Evolutionary conservation across 116 monocot species (phyloP).

Genomic region (Posidonia oceanica): DNA sequence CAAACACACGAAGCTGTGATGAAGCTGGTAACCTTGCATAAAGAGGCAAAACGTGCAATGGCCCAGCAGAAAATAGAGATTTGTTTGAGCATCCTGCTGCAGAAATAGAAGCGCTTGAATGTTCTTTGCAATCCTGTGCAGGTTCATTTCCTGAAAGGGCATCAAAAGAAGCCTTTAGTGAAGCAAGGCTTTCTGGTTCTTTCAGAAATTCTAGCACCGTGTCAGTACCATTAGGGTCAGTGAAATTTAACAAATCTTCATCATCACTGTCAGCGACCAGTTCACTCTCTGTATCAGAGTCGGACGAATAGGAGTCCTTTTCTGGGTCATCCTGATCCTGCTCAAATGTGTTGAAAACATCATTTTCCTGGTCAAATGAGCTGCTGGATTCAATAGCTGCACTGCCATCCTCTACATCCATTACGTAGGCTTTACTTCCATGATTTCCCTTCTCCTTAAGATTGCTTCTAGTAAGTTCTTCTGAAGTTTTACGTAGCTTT

Average conservation of each 20-base stretch:
- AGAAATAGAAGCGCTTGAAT: conserved; percentile 8
- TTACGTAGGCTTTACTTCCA: conserved; percentile 13
- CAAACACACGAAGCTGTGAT: conserved; percentile 74
- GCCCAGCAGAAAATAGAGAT: conserved; percentile 10
- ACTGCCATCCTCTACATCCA: conserved; percentile 30
- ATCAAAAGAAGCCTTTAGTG: conserved; percentile 77
- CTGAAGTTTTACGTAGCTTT: conserved; percentile 52
- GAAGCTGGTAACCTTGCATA: conserved; percentile 93
- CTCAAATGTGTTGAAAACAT: conserved; percentile 46
- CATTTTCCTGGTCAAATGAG: conserved; percentile 20
- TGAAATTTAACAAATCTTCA: conserved; percentile 19
- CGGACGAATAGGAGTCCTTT: conserved; percentile 26
- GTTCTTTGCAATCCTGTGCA: conserved; percentile 4
- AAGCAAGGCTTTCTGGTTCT: conserved; percentile 41
- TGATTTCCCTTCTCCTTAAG: conserved; percentile 8
- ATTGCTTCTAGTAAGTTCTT: conserved; percentile 11
- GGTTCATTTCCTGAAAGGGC: conserved; percentile 30
- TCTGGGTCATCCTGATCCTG: conserved; percentile 30
- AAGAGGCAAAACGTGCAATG: conserved; percentile 70
- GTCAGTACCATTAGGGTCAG: conserved; percentile 16
- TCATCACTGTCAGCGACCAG: conserved; percentile 28
- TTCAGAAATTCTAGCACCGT: conserved; percentile 34
- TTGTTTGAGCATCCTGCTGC: conserved; percentile 8
- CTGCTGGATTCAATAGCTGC: conserved; percentile 43
- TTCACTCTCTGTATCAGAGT: conserved; percentile 43